Evolutionary conservation across 257 asterid species (phyloP).

Genomic region (Cynanchum wilfordii): DNA sequence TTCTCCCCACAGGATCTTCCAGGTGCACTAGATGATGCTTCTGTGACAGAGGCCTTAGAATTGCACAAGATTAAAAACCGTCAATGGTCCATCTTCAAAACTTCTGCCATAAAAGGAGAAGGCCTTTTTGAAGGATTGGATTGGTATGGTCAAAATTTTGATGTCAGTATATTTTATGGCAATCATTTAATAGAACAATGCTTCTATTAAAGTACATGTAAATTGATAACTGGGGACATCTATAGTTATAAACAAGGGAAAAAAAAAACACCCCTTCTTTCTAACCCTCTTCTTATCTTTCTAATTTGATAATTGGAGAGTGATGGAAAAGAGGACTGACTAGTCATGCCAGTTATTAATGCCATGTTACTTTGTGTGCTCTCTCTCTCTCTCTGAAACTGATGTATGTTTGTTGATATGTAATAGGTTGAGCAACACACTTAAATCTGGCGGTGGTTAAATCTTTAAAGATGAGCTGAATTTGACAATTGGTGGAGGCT

Average conservation of each 20-base stretch:
- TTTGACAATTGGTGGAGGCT: slow-evolving; percentile 17
- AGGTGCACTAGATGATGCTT: slow-evolving; percentile 96
- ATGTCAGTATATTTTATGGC: neutral
- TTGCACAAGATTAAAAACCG: slow-evolving; percentile 89
- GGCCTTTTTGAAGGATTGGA: slow-evolving; percentile 93
- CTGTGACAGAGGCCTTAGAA: slow-evolving; percentile 81
- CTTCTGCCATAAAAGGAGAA: slow-evolving; percentile 95
- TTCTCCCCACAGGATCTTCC: slow-evolving; percentile 71
- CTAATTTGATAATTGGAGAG: neutral
- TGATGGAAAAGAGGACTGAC: slow-evolving; percentile 2
- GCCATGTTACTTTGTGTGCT: neutral
- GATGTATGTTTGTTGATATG: slow-evolving; percentile 6
- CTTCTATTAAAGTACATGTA: neutral
- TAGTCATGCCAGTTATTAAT: neutral
- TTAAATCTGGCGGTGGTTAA: slow-evolving; percentile 74
- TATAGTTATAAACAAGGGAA: too few species aligned
- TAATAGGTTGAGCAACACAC: slow-evolving; percentile 80
- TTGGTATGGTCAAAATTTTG: slow-evolving; percentile 42
- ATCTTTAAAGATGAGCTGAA: slow-evolving; percentile 15
- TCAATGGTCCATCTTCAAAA: slow-evolving; percentile 90
- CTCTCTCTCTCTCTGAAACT: slow-evolving; percentile 2
- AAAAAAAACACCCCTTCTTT: neutral
- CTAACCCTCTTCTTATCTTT: neutral
- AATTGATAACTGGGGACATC: neutral
- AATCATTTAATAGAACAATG: neutral